phyloP scores from a whole-genome alignment of 192 early-diverging fungal species.

The Coemansia sp. region DNA sequence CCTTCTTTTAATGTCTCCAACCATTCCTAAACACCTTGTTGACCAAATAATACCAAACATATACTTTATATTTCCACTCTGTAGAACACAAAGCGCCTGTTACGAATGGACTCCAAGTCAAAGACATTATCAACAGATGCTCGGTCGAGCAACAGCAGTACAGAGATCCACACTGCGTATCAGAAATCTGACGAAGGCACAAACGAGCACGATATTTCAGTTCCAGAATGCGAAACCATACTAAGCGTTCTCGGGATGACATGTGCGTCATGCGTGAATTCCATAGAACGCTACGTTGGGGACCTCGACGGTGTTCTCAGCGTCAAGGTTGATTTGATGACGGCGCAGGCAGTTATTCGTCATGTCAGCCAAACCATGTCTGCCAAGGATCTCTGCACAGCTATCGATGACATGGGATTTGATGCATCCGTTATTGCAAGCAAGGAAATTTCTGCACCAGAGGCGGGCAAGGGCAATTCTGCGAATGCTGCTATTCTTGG shows the following conservation, averaged over 20 bases:
- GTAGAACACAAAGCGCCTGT: not conserved
- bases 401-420: conserved; percentile 75
- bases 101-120: not conserved
- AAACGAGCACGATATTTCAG: conserved; percentile 2
- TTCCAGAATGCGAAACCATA: conserved; percentile 46
- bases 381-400: conserved; percentile 44
- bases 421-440: conserved; percentile 58
- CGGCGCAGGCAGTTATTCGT: conserved; percentile 60
- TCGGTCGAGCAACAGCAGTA: conserved; percentile 24
- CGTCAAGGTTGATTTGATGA: conserved; percentile 66
- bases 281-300: conserved; percentile 58
- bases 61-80: not conserved
- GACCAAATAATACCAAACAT: no score
- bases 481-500: conserved; percentile 20
- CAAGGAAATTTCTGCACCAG: conserved; percentile 6
- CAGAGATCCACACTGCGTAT: conserved; percentile 13
- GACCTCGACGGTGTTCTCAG: conserved; percentile 51
- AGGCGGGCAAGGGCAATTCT: not conserved
- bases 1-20: not conserved
- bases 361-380: conserved; percentile 33
- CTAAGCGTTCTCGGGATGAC: conserved; percentile 80
- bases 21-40: no score
- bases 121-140: not conserved
- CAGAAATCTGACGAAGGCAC: conserved; percentile 2
- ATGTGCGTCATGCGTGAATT: conserved; percentile 79